A percentile compares a stretch with the other conserved stretches of the same genome.
Conservation (phyloP, 2,329 filamentous ascomycete species). For the Diplodia sapinea region DNA sequence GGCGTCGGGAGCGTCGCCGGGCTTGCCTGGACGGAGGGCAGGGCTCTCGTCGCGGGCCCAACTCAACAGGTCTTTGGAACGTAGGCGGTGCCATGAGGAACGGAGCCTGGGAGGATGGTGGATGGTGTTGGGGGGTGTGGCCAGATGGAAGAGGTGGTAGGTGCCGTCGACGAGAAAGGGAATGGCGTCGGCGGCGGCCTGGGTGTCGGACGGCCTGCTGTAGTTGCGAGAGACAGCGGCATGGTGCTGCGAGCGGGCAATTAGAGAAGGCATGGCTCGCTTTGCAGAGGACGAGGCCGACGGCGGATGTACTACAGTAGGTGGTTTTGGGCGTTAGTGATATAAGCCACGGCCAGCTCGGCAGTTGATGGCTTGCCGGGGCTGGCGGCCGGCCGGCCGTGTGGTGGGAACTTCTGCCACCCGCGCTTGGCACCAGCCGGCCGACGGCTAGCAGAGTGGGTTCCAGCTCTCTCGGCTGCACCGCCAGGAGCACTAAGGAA, state of each 20-base stretch:
- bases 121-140: constrained; percentile 40
- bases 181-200: constrained; percentile 48
- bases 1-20: constrained; percentile 38
- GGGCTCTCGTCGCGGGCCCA: constrained; percentile 42
- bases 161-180: constrained; percentile 46
- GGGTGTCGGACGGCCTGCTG: constrained; percentile 39
- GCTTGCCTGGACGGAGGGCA: constrained; percentile 37
- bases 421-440: background rate
- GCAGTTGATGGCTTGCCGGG: constrained; percentile 2
- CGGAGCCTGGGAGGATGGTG: constrained; percentile 45
- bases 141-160: constrained; percentile 48
- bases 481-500: constrained; percentile 12
- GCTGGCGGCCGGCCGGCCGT: constrained; percentile 13
- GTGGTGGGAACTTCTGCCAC: background rate
- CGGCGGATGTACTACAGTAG: background rate
- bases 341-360: background rate
- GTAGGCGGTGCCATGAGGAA: constrained; percentile 44
- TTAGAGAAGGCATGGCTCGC: constrained; percentile 13
- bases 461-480: background rate
- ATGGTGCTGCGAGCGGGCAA: background rate
- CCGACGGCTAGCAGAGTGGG: background rate
- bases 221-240: constrained; percentile 12
- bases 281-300: too few relatives aligned
- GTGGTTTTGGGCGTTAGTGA: constrained; percentile 3
- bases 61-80: constrained; percentile 41